Evolutionary conservation across 768 basidiomycete species (phyloP).

Genomic region (Termitomyces sp.): DNA sequence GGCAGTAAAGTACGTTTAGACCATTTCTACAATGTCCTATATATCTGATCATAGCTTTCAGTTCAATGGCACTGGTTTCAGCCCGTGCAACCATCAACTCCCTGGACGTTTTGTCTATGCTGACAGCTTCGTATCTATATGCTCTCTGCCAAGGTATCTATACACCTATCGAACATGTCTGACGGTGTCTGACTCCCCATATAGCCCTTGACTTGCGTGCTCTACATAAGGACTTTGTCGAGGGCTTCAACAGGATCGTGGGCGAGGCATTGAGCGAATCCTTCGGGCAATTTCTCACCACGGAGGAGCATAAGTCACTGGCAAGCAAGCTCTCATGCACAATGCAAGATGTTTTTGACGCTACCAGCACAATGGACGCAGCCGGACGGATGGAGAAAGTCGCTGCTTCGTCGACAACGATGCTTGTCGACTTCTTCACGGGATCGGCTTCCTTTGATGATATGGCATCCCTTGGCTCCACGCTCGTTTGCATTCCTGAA

Average conservation of each 20-base stretch:
- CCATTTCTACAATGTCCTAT: not conserved
- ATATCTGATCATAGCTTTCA: conserved; percentile 20
- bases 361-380: conserved; percentile 69
- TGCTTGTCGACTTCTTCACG: conserved; percentile 61
- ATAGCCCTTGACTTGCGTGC: conserved; percentile 79
- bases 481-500: conserved; percentile 34
- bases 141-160: conserved; percentile 53
- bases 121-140: conserved; percentile 74
- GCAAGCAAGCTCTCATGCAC: conserved; percentile 30
- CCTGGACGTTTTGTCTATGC: conserved; percentile 69
- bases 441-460: conserved; percentile 26
- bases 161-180: not conserved
- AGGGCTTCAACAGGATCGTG: conserved; percentile 41
- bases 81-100: conserved; percentile 75
- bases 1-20: conserved; percentile 68
- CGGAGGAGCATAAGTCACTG: conserved; percentile 25
- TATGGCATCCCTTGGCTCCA: conserved; percentile 21
- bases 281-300: conserved; percentile 35
- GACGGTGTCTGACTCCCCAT: not conserved
- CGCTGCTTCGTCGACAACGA: conserved; percentile 52
- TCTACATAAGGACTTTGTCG: conserved; percentile 59
- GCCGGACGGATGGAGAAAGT: conserved; percentile 64
- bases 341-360: conserved; percentile 52
- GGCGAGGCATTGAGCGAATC: conserved; percentile 40
- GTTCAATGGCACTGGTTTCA: conserved; percentile 83